Evolutionary conservation across 768 basidiomycete species (phyloP).

Genomic region (Boletus insuetus): DNA sequence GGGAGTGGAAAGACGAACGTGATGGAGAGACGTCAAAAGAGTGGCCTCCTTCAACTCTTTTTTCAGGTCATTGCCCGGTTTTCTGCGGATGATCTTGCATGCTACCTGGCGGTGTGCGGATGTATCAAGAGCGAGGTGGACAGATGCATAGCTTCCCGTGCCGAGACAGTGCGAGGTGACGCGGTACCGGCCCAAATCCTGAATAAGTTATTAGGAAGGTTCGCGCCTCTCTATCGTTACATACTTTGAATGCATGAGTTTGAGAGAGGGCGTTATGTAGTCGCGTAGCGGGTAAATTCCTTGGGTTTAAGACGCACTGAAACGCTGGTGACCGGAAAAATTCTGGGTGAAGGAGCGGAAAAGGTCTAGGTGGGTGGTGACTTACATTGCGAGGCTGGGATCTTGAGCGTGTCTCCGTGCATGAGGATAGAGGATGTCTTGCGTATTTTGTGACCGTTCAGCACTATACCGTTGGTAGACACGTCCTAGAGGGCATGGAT

Average conservation of each 20-base stretch:
- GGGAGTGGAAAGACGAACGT: conserved; percentile 45
- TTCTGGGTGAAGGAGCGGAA: not conserved
- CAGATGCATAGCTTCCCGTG: conserved; percentile 78
- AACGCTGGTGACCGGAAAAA: conserved; percentile 45
- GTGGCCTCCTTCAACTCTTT: conserved; percentile 77
- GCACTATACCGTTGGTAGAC: conserved; percentile 70
- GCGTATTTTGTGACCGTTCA: conserved; percentile 68
- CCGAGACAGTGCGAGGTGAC: conserved; percentile 82
- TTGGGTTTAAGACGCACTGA: conserved; percentile 59
- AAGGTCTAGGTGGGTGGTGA: not conserved
- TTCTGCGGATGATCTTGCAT: conserved; percentile 77
- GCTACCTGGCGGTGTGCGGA: conserved; percentile 69
- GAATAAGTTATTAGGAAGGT: not conserved
- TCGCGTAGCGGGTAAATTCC: conserved; percentile 48
- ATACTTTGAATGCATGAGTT: conserved; percentile 53
- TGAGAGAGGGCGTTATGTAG: conserved; percentile 60
- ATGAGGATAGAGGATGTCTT: conserved; percentile 70
- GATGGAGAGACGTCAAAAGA: conserved; percentile 66
- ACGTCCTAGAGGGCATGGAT: conserved; percentile 48
- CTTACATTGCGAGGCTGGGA: conserved; percentile 65
- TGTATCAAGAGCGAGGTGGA: conserved; percentile 73
- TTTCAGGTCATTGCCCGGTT: conserved; percentile 36
- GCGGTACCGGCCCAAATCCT: conserved; percentile 65
- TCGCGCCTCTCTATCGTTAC: not conserved
- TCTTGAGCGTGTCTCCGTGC: conserved; percentile 68